Conservation (phyloP, 108 stramenopile species). For the Skeletonema marinoi region DNA sequence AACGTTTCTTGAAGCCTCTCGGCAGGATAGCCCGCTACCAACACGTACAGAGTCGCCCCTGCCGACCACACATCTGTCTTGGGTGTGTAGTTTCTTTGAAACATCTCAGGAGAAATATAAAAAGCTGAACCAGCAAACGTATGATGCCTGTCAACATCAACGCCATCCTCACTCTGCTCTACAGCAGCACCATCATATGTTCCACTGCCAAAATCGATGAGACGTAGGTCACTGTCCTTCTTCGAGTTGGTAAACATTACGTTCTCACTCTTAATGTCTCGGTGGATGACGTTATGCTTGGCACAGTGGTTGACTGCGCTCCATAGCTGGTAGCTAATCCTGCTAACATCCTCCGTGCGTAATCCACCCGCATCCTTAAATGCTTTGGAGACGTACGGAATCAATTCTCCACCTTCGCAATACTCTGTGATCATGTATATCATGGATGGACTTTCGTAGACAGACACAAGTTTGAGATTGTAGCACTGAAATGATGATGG, state of each 20-base stretch:
- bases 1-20: slow-evolving; percentile 76
- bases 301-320: slow-evolving; percentile 79
- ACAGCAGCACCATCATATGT: slow-evolving; percentile 38
- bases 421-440: slow-evolving; percentile 77
- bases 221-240: slow-evolving; percentile 57
- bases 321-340: slow-evolving; percentile 78
- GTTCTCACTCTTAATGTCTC: slow-evolving; percentile 68
- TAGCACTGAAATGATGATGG: slow-evolving; percentile 3
- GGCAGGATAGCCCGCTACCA: slow-evolving; percentile 84
- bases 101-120: slow-evolving; percentile 88
- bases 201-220: slow-evolving; percentile 89
- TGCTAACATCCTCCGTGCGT: slow-evolving; percentile 82
- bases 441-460: slow-evolving; percentile 70
- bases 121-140: slow-evolving; percentile 87
- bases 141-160: slow-evolving; percentile 41
- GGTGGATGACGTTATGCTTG: slow-evolving; percentile 66
- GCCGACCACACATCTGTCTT: slow-evolving; percentile 77
- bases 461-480: slow-evolving; percentile 50
- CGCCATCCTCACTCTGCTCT: not conserved
- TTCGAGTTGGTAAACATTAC: slow-evolving; percentile 66
- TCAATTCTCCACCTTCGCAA: slow-evolving; percentile 86
- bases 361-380: slow-evolving; percentile 44
- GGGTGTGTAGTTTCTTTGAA: slow-evolving; percentile 53
- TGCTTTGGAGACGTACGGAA: slow-evolving; percentile 61
- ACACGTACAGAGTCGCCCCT: slow-evolving; percentile 76